These are phyloP conservation scores for Suhomyces bolitotheri DNA, from an alignment of 1,139 yeast genomes.

Conservation along the genomic window DNA sequence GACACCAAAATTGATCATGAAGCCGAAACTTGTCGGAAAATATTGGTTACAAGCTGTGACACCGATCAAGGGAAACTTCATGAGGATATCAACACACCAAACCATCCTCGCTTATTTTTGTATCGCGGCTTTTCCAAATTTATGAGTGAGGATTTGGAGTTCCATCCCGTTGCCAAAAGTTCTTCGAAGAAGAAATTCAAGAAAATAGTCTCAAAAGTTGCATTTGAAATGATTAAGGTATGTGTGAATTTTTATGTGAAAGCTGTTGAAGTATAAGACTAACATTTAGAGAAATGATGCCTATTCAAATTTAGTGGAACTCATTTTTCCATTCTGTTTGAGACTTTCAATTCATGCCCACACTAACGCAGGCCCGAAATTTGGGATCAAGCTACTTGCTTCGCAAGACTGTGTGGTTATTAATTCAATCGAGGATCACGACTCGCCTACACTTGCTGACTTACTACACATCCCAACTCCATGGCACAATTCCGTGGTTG, in stretches of 20 bases:
- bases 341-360: constrained; percentile 65
- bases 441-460: constrained; percentile 37
- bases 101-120: constrained; percentile 53
- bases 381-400: constrained; percentile 52
- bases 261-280: constrained; percentile 9
- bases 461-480: constrained; percentile 65
- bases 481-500: constrained; percentile 61
- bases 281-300: constrained; percentile 53
- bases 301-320: constrained; percentile 60
- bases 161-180: constrained; percentile 37
- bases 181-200: constrained; percentile 51
- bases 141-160: constrained; percentile 57
- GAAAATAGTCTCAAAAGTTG: constrained; percentile 52
- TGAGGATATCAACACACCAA: constrained; percentile 36
- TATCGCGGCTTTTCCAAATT: constrained; percentile 60
- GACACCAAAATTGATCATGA: constrained; percentile 35
- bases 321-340: constrained; percentile 58
- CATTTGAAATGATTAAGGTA: constrained; percentile 60
- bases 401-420: constrained; percentile 43
- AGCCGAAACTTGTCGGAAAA: constrained; percentile 41
- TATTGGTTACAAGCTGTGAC: constrained; percentile 41
- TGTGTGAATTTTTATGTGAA: constrained; percentile 5
- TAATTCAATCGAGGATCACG: constrained; percentile 30
- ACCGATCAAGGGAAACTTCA: constrained; percentile 40
- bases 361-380: constrained; percentile 57